Percentiles rank a stretch among this genome's conserved stretches.
Conservation (phyloP, 1,284 basidiomycete genomes). For the Erythrobasidium hasegawianum region DNA sequence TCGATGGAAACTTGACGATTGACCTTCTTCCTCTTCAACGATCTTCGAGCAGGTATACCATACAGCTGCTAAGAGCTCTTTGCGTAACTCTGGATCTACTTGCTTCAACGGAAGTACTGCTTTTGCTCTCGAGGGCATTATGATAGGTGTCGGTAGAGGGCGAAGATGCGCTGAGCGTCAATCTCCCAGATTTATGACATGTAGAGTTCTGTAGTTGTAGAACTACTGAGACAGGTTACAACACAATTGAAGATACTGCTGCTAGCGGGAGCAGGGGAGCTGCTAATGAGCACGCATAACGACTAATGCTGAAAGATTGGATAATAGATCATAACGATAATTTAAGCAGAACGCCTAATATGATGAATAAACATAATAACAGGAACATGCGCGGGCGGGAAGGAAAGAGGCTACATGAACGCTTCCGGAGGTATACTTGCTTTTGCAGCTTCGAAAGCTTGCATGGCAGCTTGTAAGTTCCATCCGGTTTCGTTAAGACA, state of each 20-base stretch:
- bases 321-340: too few relatives aligned
- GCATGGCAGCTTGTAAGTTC: conserved; percentile 67
- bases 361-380: too few relatives aligned
- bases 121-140: conserved; percentile 2
- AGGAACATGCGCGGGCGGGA: too few relatives aligned
- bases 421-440: conserved; percentile 46
- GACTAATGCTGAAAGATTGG: too few relatives aligned
- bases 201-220: too few relatives aligned
- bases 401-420: conserved; percentile 37
- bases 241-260: too few relatives aligned
- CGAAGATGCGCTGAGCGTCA: too few relatives aligned
- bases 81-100: background rate
- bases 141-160: background rate
- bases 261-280: too few relatives aligned
- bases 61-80: conserved; percentile 23
- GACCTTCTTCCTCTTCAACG: conserved; percentile 32
- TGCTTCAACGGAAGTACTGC: background rate
- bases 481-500: conserved; percentile 76
- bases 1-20: background rate
- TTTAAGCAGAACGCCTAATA: too few relatives aligned
- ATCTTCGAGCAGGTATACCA: conserved; percentile 32
- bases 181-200: too few relatives aligned
- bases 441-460: conserved; percentile 63
- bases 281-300: too few relatives aligned
- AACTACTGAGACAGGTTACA: background rate